Percentiles rank a stretch among this genome's conserved stretches.
phyloP scores from a whole-genome alignment of 1,139 yeast species.

The Debaryomyces udenii region DNA sequence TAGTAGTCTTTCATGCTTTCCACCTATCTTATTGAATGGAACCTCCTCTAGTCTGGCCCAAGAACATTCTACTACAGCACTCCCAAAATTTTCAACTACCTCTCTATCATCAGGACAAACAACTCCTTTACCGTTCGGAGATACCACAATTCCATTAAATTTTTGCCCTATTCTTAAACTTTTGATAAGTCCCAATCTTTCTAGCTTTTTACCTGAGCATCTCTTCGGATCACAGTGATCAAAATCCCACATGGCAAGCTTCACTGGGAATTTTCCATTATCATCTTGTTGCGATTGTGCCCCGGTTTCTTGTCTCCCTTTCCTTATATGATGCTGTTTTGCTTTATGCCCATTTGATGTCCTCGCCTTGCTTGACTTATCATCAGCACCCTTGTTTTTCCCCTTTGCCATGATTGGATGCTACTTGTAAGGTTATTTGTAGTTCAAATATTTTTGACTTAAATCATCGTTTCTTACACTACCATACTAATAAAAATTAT shows the following conservation, averaged over 20 bases:
- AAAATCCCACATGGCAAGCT: constrained; percentile 91
- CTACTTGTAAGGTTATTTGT: no score
- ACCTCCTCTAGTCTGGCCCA: constrained; percentile 97
- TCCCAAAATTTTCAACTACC: constrained; percentile 74
- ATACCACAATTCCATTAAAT: constrained; percentile 85
- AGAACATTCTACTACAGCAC: constrained; percentile 97
- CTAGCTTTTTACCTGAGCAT: constrained; percentile 94
- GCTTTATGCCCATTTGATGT: constrained; percentile 63
- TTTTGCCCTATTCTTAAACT: constrained; percentile 86
- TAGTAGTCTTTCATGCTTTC: constrained; percentile 79
- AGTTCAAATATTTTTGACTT: not conserved
- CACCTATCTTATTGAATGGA: constrained; percentile 93
- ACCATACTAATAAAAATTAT: not conserved
- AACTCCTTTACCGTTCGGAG: constrained; percentile 89
- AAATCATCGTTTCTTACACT: constrained; percentile 2
- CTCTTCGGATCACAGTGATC: constrained; percentile 98
- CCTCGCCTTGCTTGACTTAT: constrained; percentile 34
- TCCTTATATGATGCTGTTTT: constrained; percentile 54
- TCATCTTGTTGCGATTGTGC: constrained; percentile 21
- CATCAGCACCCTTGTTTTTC: constrained; percentile 58
- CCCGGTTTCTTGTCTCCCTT: constrained; percentile 51
- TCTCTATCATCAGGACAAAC: constrained; percentile 89
- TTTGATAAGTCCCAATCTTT: constrained; percentile 81
- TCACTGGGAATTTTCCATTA: constrained; percentile 58
- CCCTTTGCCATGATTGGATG: constrained; percentile 59